A percentile compares a stretch with the other conserved stretches of the same genome.
These are phyloP conservation scores for Cryptosporidium andersoni DNA, from an alignment of 169 alveolate genomes.

Conservation along the genomic window DNA sequence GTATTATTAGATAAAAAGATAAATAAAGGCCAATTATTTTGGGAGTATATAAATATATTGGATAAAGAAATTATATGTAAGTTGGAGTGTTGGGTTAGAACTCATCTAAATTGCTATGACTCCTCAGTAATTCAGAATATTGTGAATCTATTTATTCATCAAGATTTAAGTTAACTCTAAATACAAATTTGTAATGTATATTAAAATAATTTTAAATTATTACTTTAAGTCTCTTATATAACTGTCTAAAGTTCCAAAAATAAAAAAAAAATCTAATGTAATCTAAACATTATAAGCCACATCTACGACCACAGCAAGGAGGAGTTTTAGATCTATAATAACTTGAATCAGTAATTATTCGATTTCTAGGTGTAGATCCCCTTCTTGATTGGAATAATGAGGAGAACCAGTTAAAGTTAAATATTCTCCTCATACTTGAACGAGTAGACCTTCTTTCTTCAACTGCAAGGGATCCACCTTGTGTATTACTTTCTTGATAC, in stretches of 20 bases:
- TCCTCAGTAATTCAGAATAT: conserved; percentile 23
- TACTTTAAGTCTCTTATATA: background rate
- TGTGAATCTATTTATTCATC: conserved; percentile 26
- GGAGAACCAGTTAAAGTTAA: conserved; percentile 63
- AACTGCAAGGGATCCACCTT: background rate
- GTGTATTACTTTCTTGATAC: conserved; percentile 1
- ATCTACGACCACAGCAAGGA: conserved; percentile 53
- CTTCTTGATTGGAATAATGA: conserved; percentile 67
- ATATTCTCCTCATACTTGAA: conserved; percentile 37
- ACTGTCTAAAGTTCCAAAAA: background rate
- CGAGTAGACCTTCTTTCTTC: background rate
- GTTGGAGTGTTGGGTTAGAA: conserved; percentile 16
- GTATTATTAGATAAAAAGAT: conserved; percentile 12
- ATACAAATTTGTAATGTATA: background rate
- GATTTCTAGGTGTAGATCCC: conserved; percentile 8
- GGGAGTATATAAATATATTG: background rate
- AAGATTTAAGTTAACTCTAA: conserved; percentile 12
- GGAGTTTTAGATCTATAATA: conserved; percentile 61
- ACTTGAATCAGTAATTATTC: conserved; percentile 52
- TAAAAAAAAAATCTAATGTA: background rate
- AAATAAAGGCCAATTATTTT: background rate
- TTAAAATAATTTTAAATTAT: background rate
- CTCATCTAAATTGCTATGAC: conserved; percentile 1
- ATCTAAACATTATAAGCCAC: conserved; percentile 10
- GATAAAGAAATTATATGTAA: conserved; percentile 18